These are phyloP conservation scores for Aeschynomene evenia DNA, from an alignment of 306 rosid genomes.

Conservation along the genomic window DNA sequence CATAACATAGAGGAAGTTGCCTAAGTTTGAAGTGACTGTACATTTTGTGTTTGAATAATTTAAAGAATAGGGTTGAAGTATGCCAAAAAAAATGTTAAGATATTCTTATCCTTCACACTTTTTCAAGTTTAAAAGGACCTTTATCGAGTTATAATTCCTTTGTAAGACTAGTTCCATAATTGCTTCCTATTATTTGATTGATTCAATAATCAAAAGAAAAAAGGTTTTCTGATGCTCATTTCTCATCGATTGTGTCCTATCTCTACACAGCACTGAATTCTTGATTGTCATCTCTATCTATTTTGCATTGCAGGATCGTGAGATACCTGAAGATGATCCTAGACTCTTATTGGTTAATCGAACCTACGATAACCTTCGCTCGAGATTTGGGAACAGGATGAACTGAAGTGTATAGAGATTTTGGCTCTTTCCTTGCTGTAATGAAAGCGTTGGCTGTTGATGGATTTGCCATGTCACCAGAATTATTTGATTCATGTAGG, in stretches of 20 bases:
- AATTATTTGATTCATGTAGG: constrained; percentile 21
- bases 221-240: not conserved
- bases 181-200: not conserved
- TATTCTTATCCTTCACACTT: not conserved
- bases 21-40: not conserved
- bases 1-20: too few relatives aligned
- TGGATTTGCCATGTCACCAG: constrained; percentile 10
- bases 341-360: constrained; percentile 57
- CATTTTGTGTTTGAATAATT: not conserved
- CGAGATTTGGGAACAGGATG: constrained; percentile 40
- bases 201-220: not conserved
- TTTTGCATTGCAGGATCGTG: constrained; percentile 56
- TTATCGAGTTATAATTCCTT: not conserved
- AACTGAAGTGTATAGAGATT: constrained; percentile 3
- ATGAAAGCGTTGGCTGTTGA: constrained; percentile 14
- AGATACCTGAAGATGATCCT: constrained; percentile 83
- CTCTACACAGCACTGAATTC: not conserved
- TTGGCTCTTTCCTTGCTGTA: constrained; percentile 4
- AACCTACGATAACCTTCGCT: constrained; percentile 36
- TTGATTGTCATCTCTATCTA: constrained; percentile 3
- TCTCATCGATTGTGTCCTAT: constrained; percentile 8
- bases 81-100: constrained; percentile 5
- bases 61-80: not conserved
- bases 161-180: not conserved
- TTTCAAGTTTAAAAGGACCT: not conserved